Evolutionary conservation across 176 grass and related monocot species (phyloP).

Genomic region (Cenchrus americanus): DNA sequence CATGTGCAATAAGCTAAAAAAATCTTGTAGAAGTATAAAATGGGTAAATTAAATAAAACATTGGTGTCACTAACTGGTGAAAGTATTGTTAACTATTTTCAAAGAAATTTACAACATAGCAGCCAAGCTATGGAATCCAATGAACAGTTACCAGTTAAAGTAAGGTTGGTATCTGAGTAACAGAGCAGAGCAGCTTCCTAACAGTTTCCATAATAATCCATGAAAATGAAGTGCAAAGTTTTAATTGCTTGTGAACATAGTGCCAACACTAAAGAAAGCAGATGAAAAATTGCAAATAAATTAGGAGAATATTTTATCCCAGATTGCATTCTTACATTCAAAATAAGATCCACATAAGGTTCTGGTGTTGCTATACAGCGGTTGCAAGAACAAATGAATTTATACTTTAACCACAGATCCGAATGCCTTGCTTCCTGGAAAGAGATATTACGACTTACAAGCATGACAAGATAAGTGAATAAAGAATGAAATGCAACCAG

Average conservation of each 20-base stretch:
- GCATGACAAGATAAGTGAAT: slow-evolving; percentile 7
- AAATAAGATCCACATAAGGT: slow-evolving; percentile 67
- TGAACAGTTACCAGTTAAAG: background rate
- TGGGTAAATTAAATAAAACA: background rate
- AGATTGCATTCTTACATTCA: slow-evolving; percentile 72
- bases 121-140: slow-evolving; percentile 2
- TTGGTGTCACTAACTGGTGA: slow-evolving; percentile 6
- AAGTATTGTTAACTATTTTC: slow-evolving; percentile 19
- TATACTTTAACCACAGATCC: slow-evolving; percentile 87
- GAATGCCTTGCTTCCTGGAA: slow-evolving; percentile 63
- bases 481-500: slow-evolving; percentile 16
- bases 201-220: slow-evolving; percentile 14
- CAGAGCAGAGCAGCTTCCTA: background rate
- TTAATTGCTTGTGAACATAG: slow-evolving; percentile 5
- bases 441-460: background rate
- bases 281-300: slow-evolving; percentile 8
- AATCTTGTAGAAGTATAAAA: slow-evolving; percentile 15
- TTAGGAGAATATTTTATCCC: slow-evolving; percentile 13
- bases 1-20: slow-evolving; percentile 3
- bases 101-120: background rate
- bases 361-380: slow-evolving; percentile 66
- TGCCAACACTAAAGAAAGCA: background rate
- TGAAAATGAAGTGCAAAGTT: slow-evolving; percentile 3
- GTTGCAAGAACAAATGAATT: slow-evolving; percentile 75
- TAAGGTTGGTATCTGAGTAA: background rate